Evolutionary conservation across 2,329 filamentous ascomycete species (phyloP).

Genomic region (Arthroderma uncinatum): DNA sequence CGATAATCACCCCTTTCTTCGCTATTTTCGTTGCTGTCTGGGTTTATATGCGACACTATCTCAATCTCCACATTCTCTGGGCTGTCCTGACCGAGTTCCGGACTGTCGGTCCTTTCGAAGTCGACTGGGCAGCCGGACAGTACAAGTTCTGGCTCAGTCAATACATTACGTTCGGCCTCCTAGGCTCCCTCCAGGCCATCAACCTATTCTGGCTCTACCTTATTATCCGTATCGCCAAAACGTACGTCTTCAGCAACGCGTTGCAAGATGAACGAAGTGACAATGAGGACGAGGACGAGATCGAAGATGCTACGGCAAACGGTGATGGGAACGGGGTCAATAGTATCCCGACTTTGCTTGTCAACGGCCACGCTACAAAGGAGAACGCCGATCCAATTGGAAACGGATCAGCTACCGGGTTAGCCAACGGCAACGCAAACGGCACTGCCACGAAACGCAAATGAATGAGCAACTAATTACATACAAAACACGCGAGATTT

Average conservation of each 20-base stretch:
- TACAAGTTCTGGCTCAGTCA: slow-evolving; percentile 41
- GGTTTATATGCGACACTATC: slow-evolving; percentile 79
- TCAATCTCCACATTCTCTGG: slow-evolving; percentile 40
- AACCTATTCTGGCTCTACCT: slow-evolving; percentile 39
- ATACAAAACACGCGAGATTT: neutral
- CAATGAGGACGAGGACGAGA: slow-evolving; percentile 30
- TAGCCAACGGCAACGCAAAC: neutral
- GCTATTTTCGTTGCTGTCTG: slow-evolving; percentile 68
- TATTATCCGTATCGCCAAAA: slow-evolving; percentile 35
- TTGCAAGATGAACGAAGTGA: slow-evolving; percentile 36
- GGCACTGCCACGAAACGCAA: neutral
- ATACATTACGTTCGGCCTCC: slow-evolving; percentile 35
- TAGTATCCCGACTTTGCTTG: neutral
- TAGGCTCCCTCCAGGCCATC: slow-evolving; percentile 36
- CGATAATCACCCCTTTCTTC: slow-evolving; percentile 74
- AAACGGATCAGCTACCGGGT: neutral
- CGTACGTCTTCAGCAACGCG: slow-evolving; percentile 32
- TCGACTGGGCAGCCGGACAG: slow-evolving; percentile 40
- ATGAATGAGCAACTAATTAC: neutral
- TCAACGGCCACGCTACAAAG: slow-evolving; percentile 2
- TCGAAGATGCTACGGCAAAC: slow-evolving; percentile 14
- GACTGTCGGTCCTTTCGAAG: slow-evolving; percentile 37
- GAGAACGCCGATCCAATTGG: neutral
- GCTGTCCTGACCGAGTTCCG: slow-evolving; percentile 38
- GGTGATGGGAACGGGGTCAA: neutral